These are phyloP conservation scores for Penicillium goetzii DNA, from an alignment of 495 filamentous ascomycete species.

Conservation along the genomic window DNA sequence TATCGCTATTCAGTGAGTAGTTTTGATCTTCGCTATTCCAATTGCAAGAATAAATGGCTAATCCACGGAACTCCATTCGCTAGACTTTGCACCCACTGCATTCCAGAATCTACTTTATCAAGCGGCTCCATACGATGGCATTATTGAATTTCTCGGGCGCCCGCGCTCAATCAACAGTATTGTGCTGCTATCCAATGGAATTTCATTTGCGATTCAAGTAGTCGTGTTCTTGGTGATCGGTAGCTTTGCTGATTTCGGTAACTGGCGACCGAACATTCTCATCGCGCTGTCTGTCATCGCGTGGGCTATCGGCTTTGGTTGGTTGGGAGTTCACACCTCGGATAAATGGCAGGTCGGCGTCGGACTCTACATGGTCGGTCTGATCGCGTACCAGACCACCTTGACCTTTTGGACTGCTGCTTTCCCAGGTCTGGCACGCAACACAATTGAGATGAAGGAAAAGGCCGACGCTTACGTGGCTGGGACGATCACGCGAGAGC, in stretches of 20 bases:
- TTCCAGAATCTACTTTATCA: constrained; percentile 66
- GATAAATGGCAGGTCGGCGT: constrained; percentile 60
- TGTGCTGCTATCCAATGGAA: constrained; percentile 63
- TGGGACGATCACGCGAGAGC: constrained; percentile 57
- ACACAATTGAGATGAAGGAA: constrained; percentile 55
- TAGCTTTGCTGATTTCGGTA: constrained; percentile 62
- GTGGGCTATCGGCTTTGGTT: constrained; percentile 64
- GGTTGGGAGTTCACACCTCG: constrained; percentile 62
- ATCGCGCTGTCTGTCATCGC: constrained; percentile 60
- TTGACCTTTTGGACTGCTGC: constrained; percentile 71
- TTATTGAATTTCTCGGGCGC: constrained; percentile 55
- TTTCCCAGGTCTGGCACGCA: constrained; percentile 64
- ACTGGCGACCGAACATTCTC: constrained; percentile 63
- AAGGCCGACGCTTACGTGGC: constrained; percentile 56
- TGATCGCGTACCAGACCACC: constrained; percentile 68
- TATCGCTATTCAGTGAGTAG: constrained; percentile 61
- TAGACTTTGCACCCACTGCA: constrained; percentile 66
- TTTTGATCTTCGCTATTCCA: neutral
- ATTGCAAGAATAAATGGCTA: neutral
- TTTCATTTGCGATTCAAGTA: constrained; percentile 66
- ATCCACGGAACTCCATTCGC: neutral
- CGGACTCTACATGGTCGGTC: constrained; percentile 63
- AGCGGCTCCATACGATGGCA: constrained; percentile 53
- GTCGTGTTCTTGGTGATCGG: constrained; percentile 63
- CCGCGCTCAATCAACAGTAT: constrained; percentile 62